A percentile compares a stretch with the other conserved stretches of the same genome.
phyloP scores from a whole-genome alignment of 331 rosid species.

The Prunus yedoensis region DNA sequence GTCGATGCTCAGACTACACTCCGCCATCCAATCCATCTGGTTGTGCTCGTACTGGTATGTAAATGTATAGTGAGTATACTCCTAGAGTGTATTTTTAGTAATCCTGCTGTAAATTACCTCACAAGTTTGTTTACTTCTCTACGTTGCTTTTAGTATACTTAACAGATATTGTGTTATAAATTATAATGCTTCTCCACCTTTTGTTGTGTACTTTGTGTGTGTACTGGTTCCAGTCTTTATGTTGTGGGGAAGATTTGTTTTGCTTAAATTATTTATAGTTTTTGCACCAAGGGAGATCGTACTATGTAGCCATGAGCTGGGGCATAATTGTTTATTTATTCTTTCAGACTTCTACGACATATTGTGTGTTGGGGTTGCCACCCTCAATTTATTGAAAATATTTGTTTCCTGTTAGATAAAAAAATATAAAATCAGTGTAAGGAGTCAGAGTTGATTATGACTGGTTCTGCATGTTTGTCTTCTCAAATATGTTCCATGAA shows the following conservation, averaged over 20 bases:
- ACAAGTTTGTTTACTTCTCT: conserved; percentile 10
- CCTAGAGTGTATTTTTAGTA: neutral
- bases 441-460: neutral
- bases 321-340: neutral
- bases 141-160: neutral
- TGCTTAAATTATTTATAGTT: neutral
- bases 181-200: neutral
- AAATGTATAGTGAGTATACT: conserved; percentile 21
- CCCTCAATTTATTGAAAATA: neutral
- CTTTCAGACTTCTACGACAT: neutral
- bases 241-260: neutral
- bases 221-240: neutral
- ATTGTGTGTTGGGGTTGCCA: neutral
- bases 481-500: neutral
- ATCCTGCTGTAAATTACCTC: neutral
- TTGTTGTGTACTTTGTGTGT: neutral
- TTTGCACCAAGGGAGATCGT: neutral
- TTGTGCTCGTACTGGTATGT: conserved; percentile 94
- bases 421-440: no score
- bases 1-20: conserved; percentile 74
- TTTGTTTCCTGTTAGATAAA: no score
- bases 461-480: neutral
- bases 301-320: neutral
- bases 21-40: conserved; percentile 92
- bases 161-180: neutral